Conservation (phyloP, 352 stramenopile genomes). For the Globisporangium perplexum region DNA sequence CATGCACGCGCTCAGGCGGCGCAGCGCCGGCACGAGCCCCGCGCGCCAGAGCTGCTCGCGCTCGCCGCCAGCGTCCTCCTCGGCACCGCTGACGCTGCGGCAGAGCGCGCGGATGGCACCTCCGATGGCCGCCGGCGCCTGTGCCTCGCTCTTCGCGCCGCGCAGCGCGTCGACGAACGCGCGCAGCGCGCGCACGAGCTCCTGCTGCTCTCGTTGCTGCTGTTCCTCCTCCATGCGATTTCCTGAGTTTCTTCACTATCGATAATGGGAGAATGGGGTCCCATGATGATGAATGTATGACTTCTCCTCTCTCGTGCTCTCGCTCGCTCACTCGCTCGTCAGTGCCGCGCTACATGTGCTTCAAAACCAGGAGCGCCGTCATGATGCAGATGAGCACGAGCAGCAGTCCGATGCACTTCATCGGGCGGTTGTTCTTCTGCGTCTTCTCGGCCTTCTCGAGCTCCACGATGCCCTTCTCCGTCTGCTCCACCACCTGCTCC, state of each 20-base stretch:
- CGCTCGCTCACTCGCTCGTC: no score
- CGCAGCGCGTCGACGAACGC: conserved; percentile 65
- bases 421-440: conserved; percentile 96
- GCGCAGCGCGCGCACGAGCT: conserved; percentile 47
- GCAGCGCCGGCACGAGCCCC: conserved; percentile 34
- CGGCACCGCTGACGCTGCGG: background rate
- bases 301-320: no score
- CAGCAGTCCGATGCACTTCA: conserved; percentile 93
- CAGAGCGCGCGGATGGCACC: conserved; percentile 32
- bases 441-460: conserved; percentile 98
- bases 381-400: conserved; percentile 93
- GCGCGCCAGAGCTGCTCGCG: conserved; percentile 21
- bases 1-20: conserved; percentile 42
- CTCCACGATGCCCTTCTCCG: conserved; percentile 97
- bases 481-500: conserved; percentile 99
- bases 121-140: conserved; percentile 18
- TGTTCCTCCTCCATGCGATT: conserved; percentile 77
- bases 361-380: conserved; percentile 89
- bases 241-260: background rate
- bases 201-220: conserved; percentile 27
- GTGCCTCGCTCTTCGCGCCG: conserved; percentile 30
- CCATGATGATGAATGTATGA: no score
- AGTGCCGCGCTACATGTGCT: conserved; percentile 64
- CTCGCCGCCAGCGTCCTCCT: background rate
- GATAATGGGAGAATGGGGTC: no score